Evolutionary conservation across 352 stramenopile genomes (phyloP), one percentile per base, ranked within the genome.

Genomic region (Globisporangium abappressorium): DNA sequence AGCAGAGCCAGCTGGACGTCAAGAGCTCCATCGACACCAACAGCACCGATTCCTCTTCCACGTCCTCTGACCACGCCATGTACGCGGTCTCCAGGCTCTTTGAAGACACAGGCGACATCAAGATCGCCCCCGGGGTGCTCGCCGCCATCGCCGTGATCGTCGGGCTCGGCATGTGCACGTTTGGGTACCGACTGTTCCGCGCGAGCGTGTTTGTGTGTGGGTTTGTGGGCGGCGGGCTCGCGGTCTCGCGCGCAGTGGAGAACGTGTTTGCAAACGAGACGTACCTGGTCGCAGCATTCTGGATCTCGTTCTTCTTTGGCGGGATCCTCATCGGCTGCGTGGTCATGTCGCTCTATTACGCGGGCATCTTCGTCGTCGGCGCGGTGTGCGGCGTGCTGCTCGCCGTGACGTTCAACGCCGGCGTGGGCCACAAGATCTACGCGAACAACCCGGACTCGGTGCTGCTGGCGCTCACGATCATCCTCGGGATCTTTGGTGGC

Each of bases 221-320:
- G 12, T 93, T 93, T 62, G 64, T 86, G 30, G 74, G 75, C 22
- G 85, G 84, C 12, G 80, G 82, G 11, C 67, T 90, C 46, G 63
- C 78, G n/a, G 69, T 81, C 36, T 76, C 84, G 6, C 75, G 77
- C 34, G 68, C 83, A 20, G 74, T 87, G 53, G 85, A 91, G 57
- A 75, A 77, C 36, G 69, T 85, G 26, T 89, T 90, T 46, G 70
- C 67, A 41, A 75, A 85, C 71, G 66, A 87, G 62, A 74, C 69
- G 28, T 91, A 76, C 57, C 59, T 90, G 26, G 70, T 81, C 53
- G 85, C 78, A 2, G 78, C 77, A 34, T 89, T 82, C 2, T 93
- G 85, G 85, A 82, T 92, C 70, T 81, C 75, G 57, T 93, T 93
- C 73, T 76, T 85, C 57, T 66, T 82, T 8, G 78, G 80, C 54